Evolutionary conservation across 768 basidiomycete species (phyloP).

Genomic region (Xerocomellus intermedius): DNA sequence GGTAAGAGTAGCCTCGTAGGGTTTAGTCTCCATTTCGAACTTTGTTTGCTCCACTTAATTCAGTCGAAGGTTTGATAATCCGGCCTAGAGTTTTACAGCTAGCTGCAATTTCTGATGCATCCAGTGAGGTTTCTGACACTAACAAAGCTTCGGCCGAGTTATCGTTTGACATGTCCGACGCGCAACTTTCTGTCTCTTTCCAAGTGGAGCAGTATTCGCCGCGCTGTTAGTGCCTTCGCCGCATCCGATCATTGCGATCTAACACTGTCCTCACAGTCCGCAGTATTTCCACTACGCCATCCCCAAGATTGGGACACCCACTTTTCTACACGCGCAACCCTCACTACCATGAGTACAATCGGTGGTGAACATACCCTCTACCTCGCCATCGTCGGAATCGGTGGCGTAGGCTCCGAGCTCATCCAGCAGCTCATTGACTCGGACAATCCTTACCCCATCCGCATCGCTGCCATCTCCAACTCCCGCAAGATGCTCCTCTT

Average conservation of each 20-base stretch:
- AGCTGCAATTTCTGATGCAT: background rate
- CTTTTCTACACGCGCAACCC: slow-evolving; percentile 1
- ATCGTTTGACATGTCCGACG: background rate
- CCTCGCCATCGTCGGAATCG: slow-evolving; percentile 86
- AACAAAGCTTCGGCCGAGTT: slow-evolving; percentile 12
- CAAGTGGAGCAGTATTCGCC: background rate
- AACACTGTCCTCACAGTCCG: background rate
- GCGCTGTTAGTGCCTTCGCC: slow-evolving; percentile 1
- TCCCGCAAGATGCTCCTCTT: slow-evolving; percentile 61
- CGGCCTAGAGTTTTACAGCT: no score
- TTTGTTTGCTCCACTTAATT: no score
- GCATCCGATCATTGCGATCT: slow-evolving; percentile 19
- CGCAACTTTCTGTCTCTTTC: background rate
- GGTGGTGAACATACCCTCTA: slow-evolving; percentile 33
- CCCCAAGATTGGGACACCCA: background rate
- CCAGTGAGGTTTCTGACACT: background rate
- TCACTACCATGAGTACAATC: slow-evolving; percentile 14
- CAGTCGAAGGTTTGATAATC: no score
- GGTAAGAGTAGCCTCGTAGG: no score
- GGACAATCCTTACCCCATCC: slow-evolving; percentile 55
- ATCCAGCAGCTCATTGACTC: slow-evolving; percentile 70
- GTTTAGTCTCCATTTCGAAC: no score
- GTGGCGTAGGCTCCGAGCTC: slow-evolving; percentile 89
- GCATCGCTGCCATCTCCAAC: slow-evolving; percentile 66
- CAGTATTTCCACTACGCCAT: background rate